A percentile compares a stretch with the other conserved stretches of the same genome.
Conservation (phyloP, 192 early-diverging fungal genomes). For the Jimgerdemannia lactiflua region DNA sequence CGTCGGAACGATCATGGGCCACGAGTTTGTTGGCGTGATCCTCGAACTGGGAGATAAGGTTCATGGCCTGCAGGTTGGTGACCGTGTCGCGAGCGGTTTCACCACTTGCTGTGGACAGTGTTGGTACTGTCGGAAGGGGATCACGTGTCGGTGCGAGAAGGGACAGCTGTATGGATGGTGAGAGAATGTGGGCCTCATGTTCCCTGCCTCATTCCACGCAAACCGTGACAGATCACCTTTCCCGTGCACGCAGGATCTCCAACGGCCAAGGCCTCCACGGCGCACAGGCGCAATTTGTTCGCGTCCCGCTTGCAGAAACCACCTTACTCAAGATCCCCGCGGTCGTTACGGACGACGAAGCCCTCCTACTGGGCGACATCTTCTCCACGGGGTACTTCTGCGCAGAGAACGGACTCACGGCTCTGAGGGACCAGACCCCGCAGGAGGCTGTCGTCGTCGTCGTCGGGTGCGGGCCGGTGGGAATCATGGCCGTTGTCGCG, state of each 20-base stretch:
- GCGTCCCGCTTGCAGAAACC: constrained; percentile 45
- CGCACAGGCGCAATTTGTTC: constrained; percentile 53
- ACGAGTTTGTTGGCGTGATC: constrained; percentile 50
- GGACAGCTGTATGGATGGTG: constrained; percentile 46
- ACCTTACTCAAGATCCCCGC: constrained; percentile 39
- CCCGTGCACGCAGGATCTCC: neutral
- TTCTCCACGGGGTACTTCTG: constrained; percentile 55
- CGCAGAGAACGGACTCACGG: constrained; percentile 42
- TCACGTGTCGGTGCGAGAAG: constrained; percentile 44
- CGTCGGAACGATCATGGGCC: constrained; percentile 44
- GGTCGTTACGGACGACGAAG: constrained; percentile 32
- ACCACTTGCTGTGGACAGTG: constrained; percentile 38
- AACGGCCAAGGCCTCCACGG: constrained; percentile 41
- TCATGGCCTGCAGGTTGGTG: constrained; percentile 26
- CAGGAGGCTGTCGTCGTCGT: constrained; percentile 35
- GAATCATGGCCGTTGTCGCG: constrained; percentile 41
- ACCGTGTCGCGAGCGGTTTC: constrained; percentile 46
- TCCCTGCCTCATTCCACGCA: neutral
- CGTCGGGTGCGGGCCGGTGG: constrained; percentile 56
- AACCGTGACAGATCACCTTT: neutral
- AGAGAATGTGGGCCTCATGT: neutral
- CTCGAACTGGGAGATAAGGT: constrained; percentile 39
- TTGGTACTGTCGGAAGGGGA: constrained; percentile 38
- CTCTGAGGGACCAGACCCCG: constrained; percentile 15
- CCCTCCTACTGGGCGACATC: constrained; percentile 50